phyloP scores from a whole-genome alignment of 257 asterid species.

The Asclepias syriaca region DNA sequence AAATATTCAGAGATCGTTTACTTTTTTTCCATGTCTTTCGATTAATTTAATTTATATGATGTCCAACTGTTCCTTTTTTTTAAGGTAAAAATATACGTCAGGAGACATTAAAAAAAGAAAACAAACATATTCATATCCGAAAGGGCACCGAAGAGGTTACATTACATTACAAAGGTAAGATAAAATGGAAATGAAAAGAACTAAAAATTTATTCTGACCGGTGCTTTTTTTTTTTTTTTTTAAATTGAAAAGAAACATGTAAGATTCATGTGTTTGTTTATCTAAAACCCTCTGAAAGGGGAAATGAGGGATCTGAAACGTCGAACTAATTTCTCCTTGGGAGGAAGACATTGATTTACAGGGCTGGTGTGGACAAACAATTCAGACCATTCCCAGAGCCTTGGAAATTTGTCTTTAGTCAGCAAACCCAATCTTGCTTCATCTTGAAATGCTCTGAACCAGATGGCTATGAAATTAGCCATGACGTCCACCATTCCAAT shows the following conservation, averaged over 20 bases:
- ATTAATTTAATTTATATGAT: too few relatives aligned
- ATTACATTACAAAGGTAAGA: too few relatives aligned
- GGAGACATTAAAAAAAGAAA: too few relatives aligned
- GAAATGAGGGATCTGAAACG: not conserved
- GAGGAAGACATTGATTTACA: conserved; percentile 35
- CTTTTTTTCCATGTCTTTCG: too few relatives aligned
- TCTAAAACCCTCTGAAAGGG: not conserved
- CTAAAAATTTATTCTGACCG: not conserved
- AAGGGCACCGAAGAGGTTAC: not conserved
- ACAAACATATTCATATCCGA: not conserved
- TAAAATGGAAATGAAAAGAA: too few relatives aligned
- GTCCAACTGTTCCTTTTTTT: too few relatives aligned
- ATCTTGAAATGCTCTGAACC: conserved; percentile 27
- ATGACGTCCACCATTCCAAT: conserved; percentile 33
- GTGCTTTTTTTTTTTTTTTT: not conserved
- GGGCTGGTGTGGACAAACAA: conserved; percentile 14
- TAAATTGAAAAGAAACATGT: not conserved
- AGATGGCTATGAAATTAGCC: conserved; percentile 23
- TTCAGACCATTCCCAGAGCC: conserved; percentile 24
- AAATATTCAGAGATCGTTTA: too few relatives aligned
- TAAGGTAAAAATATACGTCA: too few relatives aligned
- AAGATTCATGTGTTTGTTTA: not conserved
- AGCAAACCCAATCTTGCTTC: conserved; percentile 18
- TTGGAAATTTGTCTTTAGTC: conserved; percentile 31
- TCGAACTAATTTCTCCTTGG: conserved; percentile 16